phyloP scores from a whole-genome alignment of 331 rosid genomes.

The Malus hybrid region DNA sequence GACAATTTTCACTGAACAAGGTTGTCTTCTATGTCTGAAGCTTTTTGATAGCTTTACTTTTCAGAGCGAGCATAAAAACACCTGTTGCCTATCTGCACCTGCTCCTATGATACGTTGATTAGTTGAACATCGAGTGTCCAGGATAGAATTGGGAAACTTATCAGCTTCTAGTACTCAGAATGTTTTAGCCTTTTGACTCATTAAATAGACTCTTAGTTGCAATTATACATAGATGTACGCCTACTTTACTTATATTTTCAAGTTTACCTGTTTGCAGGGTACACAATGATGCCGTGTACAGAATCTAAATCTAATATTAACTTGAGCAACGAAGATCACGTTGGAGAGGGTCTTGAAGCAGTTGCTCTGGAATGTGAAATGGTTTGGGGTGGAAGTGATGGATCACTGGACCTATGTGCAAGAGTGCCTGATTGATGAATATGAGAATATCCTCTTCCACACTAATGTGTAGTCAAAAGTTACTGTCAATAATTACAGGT shows the following conservation, averaged over 20 bases:
- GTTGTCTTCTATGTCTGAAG: conserved; percentile 60
- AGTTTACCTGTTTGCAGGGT: conserved; percentile 41
- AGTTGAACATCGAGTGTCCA: neutral
- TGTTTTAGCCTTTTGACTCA: neutral
- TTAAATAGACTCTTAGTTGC: conserved; percentile 5
- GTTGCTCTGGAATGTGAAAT: conserved; percentile 79
- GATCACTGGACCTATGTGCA: conserved; percentile 69
- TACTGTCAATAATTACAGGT: conserved; percentile 64
- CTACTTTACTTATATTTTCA: conserved; percentile 1
- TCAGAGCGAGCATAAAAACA: conserved; percentile 42
- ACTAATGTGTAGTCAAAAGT: conserved; percentile 52
- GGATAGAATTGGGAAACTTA: neutral
- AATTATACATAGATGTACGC: conserved; percentile 6
- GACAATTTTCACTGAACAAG: conserved; percentile 38
- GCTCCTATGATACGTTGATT: conserved; percentile 36
- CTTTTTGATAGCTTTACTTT: conserved; percentile 35
- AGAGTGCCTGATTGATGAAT: conserved; percentile 71
- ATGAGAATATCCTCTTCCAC: conserved; percentile 61
- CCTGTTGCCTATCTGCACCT: conserved; percentile 41
- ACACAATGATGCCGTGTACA: conserved; percentile 15
- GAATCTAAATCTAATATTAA: conserved; percentile 18
- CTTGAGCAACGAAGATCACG: conserved; percentile 19
- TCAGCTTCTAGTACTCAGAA: neutral
- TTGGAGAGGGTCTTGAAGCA: conserved; percentile 31
- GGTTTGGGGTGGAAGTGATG: conserved; percentile 92